phyloP scores from a whole-genome alignment of 176 grass and related monocot genomes.

The Rhynchospora tenuis region DNA sequence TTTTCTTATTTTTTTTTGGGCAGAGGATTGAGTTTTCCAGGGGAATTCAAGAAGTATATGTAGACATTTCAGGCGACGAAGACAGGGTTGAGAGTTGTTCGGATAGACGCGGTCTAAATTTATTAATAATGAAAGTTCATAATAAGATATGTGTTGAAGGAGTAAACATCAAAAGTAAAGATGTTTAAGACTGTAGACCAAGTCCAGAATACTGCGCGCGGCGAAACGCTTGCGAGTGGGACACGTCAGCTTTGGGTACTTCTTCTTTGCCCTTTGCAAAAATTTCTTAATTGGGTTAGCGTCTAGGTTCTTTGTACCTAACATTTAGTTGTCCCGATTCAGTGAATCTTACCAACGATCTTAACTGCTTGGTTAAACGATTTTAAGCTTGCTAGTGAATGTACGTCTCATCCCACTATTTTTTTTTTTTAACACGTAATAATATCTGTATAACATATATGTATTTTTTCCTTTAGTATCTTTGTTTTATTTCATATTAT shows the following conservation, averaged over 20 bases:
- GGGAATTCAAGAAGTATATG: not conserved
- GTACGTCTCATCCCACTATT: not conserved
- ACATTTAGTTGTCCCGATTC: not conserved
- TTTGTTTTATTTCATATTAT: too few species aligned
- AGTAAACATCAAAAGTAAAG: too few species aligned
- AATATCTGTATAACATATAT: too few species aligned
- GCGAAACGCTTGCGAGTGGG: not conserved
- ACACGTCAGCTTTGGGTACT: not conserved
- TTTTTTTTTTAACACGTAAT: not conserved
- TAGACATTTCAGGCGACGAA: not conserved
- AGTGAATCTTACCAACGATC: not conserved
- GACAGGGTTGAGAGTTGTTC: not conserved
- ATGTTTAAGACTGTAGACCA: not conserved
- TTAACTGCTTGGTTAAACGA: not conserved
- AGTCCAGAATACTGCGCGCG: not conserved
- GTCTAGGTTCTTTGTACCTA: not conserved
- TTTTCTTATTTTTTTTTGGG: too few species aligned
- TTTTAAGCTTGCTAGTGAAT: not conserved
- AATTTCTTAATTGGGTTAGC: not conserved
- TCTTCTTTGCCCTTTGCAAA: too few species aligned
- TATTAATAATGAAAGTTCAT: too few species aligned
- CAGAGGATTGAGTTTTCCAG: not conserved
- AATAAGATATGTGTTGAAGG: too few species aligned
- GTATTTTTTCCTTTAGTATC: too few species aligned
- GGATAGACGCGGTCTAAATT: not conserved